Conservation (phyloP, 106 monocot species). For the Phalaenopsis equestris region DNA sequence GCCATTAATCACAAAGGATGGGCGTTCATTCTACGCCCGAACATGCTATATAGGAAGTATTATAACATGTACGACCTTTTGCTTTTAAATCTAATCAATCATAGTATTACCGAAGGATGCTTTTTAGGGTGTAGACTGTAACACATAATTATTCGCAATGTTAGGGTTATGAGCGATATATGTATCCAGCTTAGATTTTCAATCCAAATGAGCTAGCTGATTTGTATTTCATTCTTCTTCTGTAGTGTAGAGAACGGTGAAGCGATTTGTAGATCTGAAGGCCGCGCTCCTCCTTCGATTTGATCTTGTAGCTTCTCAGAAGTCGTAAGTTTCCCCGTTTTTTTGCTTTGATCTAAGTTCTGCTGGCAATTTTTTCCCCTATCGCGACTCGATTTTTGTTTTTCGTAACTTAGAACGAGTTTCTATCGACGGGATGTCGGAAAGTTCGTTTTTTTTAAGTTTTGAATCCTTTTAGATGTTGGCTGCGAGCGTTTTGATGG, state of each 20-base stretch:
- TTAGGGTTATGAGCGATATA: neutral
- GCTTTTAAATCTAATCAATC: no score
- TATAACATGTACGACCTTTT: no score
- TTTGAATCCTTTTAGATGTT: neutral
- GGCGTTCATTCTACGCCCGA: no score
- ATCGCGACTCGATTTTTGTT: neutral
- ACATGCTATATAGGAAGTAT: no score
- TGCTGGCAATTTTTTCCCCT: neutral
- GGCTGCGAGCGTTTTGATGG: neutral
- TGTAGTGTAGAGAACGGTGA: neutral
- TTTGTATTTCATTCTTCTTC: no score
- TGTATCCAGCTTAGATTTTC: neutral
- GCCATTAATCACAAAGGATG: neutral
- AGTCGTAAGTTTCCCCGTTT: neutral
- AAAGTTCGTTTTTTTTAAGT: neutral
- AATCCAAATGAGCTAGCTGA: neutral
- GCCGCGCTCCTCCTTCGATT: neutral
- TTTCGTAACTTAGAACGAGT: neutral
- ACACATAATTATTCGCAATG: neutral
- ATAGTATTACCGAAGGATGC: no score
- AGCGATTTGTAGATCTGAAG: neutral
- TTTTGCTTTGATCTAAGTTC: neutral
- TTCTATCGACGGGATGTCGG: neutral
- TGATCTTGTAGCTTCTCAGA: neutral
- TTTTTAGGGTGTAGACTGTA: no score